Evolutionary conservation across 441 rosid species (phyloP).

Genomic region (Theobroma grandiflorum): DNA sequence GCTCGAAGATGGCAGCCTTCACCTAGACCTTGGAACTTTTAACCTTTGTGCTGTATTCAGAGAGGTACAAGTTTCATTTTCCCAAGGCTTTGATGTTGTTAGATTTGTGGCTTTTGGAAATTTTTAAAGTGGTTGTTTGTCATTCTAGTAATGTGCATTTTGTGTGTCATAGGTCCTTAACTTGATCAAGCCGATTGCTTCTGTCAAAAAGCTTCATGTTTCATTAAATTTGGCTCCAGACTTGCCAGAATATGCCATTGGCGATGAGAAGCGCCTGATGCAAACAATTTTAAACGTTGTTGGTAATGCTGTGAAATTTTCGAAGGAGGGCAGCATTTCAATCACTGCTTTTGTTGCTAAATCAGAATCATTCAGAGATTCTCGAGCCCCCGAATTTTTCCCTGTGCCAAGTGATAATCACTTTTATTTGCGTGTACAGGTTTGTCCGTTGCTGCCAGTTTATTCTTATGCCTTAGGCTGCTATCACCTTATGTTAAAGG

Average conservation of each 20-base stretch:
- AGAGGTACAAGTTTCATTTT: slow-evolving; percentile 57
- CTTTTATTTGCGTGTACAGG: slow-evolving; percentile 92
- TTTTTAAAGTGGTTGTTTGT: slow-evolving; percentile 9
- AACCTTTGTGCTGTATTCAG: slow-evolving; percentile 71
- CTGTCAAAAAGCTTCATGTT: slow-evolving; percentile 82
- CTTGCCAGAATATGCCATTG: slow-evolving; percentile 86
- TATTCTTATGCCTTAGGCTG: slow-evolving; percentile 14
- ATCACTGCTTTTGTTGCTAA: slow-evolving; percentile 77
- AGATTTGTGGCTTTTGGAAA: slow-evolving; percentile 9
- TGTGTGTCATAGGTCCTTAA: slow-evolving; percentile 69
- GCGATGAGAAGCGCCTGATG: slow-evolving; percentile 93
- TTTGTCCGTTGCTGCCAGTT: slow-evolving; percentile 41
- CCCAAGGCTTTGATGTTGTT: not conserved
- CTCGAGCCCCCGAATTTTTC: slow-evolving; percentile 69
- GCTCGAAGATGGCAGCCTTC: slow-evolving; percentile 99
- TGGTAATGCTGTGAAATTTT: slow-evolving; percentile 96
- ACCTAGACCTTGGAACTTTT: slow-evolving; percentile 74
- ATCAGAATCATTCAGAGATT: slow-evolving; percentile 66
- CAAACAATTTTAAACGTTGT: slow-evolving; percentile 85
- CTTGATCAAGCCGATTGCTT: slow-evolving; percentile 90
- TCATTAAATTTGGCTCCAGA: slow-evolving; percentile 80
- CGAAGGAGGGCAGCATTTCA: slow-evolving; percentile 84
- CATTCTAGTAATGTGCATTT: slow-evolving; percentile 24
- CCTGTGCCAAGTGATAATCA: slow-evolving; percentile 70
- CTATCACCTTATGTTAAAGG: slow-evolving; percentile 11